phyloP scores from a whole-genome alignment of 108 stramenopile genomes.

The Parmales sp. region DNA sequence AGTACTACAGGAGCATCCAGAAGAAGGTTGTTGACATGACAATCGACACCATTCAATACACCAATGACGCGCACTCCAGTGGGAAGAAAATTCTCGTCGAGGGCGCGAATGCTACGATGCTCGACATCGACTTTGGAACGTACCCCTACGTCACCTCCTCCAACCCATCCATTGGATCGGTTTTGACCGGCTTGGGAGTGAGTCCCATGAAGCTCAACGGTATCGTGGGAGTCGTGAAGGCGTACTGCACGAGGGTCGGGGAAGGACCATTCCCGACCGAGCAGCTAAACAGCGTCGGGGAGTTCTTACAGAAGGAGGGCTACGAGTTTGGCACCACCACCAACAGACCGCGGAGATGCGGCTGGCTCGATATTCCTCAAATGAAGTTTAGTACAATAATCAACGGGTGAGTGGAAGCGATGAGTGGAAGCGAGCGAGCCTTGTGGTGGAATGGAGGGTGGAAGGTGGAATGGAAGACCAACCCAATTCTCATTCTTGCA shows the following conservation, averaged over 20 bases:
- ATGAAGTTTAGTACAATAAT: constrained; percentile 83
- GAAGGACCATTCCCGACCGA: constrained; percentile 99
- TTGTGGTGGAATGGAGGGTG: no score
- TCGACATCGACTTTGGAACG: constrained; percentile 98
- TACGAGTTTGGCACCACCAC: constrained; percentile 96
- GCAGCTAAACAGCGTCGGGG: constrained; percentile 54
- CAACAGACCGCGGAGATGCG: constrained; percentile 81
- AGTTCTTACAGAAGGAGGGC: constrained; percentile 74
- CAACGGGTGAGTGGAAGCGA: no score
- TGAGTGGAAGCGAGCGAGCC: no score
- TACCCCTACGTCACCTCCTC: constrained; percentile 97
- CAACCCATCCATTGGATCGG: constrained; percentile 85
- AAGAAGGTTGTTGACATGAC: constrained; percentile 60
- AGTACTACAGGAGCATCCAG: constrained; percentile 68
- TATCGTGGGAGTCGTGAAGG: constrained; percentile 94
- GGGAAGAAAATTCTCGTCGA: constrained; percentile 93
- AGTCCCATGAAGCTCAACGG: constrained; percentile 82
- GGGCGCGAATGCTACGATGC: constrained; percentile 98
- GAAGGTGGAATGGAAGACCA: no score
- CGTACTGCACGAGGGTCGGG: constrained; percentile 98
- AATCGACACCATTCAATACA: constrained; percentile 80
- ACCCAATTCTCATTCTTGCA: no score
- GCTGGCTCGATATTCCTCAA: constrained; percentile 96
- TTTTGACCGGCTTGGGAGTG: constrained; percentile 95
- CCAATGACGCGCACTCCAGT: constrained; percentile 61